Conservation (phyloP, 495 filamentous ascomycete genomes). For the Pyrenula aspistea region DNA sequence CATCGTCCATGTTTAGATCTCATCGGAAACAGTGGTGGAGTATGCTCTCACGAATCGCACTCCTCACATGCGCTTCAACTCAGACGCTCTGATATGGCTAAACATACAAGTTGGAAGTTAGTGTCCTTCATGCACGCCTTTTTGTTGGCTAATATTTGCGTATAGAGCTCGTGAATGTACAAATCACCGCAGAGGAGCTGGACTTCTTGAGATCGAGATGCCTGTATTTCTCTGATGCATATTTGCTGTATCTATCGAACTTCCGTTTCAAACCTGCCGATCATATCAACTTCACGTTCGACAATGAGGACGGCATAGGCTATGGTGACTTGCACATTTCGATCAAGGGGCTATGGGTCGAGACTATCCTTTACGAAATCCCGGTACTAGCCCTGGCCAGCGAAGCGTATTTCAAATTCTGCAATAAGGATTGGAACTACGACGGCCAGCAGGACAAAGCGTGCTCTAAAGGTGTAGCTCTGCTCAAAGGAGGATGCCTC, state of each 20-base stretch:
- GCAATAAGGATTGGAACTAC: constrained; percentile 80
- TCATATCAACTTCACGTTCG: constrained; percentile 64
- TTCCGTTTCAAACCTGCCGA: constrained; percentile 72
- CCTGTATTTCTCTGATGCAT: constrained; percentile 64
- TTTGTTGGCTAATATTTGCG: not conserved
- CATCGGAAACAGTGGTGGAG: constrained; percentile 44
- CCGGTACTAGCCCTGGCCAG: constrained; percentile 83
- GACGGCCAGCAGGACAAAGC: constrained; percentile 76
- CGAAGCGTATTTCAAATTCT: constrained; percentile 95
- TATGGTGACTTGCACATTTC: constrained; percentile 62
- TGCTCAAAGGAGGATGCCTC: constrained; percentile 71
- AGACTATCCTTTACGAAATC: constrained; percentile 96
- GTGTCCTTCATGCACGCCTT: constrained; percentile 6
- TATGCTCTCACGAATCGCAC: constrained; percentile 95
- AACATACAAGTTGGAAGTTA: constrained; percentile 65
- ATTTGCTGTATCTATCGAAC: constrained; percentile 65
- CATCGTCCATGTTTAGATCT: constrained; percentile 10
- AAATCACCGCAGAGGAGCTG: constrained; percentile 64
- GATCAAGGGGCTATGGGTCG: constrained; percentile 75
- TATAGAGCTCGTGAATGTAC: constrained; percentile 65
- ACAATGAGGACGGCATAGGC: constrained; percentile 49
- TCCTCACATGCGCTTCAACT: constrained; percentile 78
- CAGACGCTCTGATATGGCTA: constrained; percentile 77
- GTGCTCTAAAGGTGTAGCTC: constrained; percentile 56
- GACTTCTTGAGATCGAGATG: constrained; percentile 67